phyloP scores from a whole-genome alignment of 345 rosid species.

The Durio zibethinus region DNA sequence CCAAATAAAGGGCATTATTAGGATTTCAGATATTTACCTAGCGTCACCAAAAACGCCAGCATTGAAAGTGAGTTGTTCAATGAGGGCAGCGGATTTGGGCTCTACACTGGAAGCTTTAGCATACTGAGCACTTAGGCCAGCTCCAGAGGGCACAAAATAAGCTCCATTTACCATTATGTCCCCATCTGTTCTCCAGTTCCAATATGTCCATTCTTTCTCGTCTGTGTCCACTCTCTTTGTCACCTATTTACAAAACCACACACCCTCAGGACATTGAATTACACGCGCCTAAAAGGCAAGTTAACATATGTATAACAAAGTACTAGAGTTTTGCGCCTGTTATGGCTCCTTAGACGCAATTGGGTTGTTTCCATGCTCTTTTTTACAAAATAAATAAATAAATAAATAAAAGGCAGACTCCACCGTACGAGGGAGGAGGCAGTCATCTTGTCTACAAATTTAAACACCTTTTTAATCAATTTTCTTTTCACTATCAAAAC shows the following conservation, averaged over 20 bases:
- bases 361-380: too few species aligned
- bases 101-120: slow-evolving; percentile 75
- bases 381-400: too few species aligned
- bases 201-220: slow-evolving; percentile 59
- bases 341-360: too few species aligned
- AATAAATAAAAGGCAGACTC: too few species aligned
- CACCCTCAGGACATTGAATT: neutral
- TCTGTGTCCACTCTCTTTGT: slow-evolving; percentile 85
- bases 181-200: slow-evolving; percentile 99
- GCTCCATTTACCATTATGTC: slow-evolving; percentile 92
- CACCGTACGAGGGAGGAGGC: neutral
- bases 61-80: slow-evolving; percentile 63
- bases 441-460: neutral
- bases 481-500: neutral
- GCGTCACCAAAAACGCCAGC: slow-evolving; percentile 80
- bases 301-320: neutral
- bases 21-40: slow-evolving; percentile 37
- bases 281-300: neutral
- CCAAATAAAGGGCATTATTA: neutral
- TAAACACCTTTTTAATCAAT: neutral
- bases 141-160: slow-evolving; percentile 86
- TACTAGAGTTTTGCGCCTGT: neutral
- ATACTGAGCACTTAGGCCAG: slow-evolving; percentile 52
- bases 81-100: slow-evolving; percentile 59
- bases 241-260: slow-evolving; percentile 43